A percentile compares a stretch with the other conserved stretches of the same genome.
These are phyloP conservation scores for Sequoia sempervirens DNA, from an alignment of 75 land plant species.

Conservation along the genomic window DNA sequence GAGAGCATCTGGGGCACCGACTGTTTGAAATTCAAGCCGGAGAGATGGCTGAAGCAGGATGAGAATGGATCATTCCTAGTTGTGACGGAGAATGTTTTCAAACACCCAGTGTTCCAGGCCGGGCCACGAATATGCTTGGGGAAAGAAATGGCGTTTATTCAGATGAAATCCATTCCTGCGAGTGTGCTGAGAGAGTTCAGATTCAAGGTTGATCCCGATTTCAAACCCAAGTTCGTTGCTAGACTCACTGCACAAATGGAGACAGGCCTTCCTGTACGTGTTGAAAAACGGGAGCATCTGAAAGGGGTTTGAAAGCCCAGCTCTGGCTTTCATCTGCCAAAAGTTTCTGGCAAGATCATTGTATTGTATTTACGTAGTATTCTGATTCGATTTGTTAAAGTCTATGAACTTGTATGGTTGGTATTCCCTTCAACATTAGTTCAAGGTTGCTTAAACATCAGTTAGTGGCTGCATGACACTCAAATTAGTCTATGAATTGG, in stretches of 20 bases:
- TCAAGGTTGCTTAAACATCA: too few relatives aligned
- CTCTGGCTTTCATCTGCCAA: too few relatives aligned
- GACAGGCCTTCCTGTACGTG: neutral
- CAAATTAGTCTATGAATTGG: too few relatives aligned
- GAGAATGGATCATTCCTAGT: neutral
- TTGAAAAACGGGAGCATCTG: neutral
- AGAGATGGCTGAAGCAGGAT: slow-evolving; percentile 3
- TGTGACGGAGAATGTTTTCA: slow-evolving; percentile 24
- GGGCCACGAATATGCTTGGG: slow-evolving; percentile 38
- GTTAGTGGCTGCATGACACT: too few relatives aligned
- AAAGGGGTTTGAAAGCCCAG: too few relatives aligned
- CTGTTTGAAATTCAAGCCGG: too few relatives aligned
- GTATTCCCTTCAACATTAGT: too few relatives aligned
- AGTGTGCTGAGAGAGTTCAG: slow-evolving; percentile 15
- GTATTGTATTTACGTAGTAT: too few relatives aligned
- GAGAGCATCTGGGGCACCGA: too few relatives aligned
- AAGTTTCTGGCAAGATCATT: too few relatives aligned
- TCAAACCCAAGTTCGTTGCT: neutral
- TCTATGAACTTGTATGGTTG: too few relatives aligned
- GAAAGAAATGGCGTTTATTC: slow-evolving; percentile 33
- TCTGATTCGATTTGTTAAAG: too few relatives aligned
- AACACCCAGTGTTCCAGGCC: slow-evolving; percentile 31
- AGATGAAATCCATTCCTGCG: slow-evolving; percentile 28
- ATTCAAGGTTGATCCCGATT: neutral
- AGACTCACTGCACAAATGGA: neutral